Conservation (phyloP, 768 basidiomycete genomes). For the Rhizopogon vulgaris region DNA sequence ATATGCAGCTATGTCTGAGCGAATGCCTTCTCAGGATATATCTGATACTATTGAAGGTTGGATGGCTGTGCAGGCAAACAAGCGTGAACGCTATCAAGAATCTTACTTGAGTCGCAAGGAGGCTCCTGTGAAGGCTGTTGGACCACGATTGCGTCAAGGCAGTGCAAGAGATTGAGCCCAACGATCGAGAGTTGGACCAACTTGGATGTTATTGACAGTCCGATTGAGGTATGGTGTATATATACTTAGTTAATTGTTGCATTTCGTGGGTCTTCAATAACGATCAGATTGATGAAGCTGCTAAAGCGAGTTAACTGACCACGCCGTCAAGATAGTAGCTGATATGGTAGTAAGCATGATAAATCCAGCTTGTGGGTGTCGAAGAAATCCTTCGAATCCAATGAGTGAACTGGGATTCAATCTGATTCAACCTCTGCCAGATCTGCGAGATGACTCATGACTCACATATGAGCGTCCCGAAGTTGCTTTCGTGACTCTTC, state of each 20-base stretch:
- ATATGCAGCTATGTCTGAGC: neutral
- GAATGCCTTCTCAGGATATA: conserved; percentile 18
- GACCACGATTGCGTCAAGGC: conserved; percentile 19
- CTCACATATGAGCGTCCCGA: too few relatives aligned
- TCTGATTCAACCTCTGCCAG: too few relatives aligned
- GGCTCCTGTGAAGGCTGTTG: conserved; percentile 14
- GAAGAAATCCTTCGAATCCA: too few relatives aligned
- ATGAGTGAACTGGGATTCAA: too few relatives aligned
- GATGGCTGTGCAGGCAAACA: conserved; percentile 13
- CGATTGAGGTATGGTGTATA: neutral
- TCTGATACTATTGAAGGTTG: conserved; percentile 21
- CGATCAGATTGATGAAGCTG: conserved; percentile 31
- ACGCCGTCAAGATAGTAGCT: too few relatives aligned
- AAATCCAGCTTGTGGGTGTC: too few relatives aligned
- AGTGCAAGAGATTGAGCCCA: neutral
- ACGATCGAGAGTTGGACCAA: too few relatives aligned
- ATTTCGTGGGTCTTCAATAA: conserved; percentile 40
- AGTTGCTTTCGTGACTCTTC: too few relatives aligned
- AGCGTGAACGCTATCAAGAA: conserved; percentile 10
- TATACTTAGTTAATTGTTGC: neutral
- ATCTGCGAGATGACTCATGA: too few relatives aligned
- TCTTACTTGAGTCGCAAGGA: neutral
- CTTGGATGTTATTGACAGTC: too few relatives aligned
- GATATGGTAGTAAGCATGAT: too few relatives aligned
- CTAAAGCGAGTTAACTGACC: too few relatives aligned